Evolutionary conservation across 495 filamentous ascomycete species (phyloP).

Genomic region (Penicillium argentinense): DNA sequence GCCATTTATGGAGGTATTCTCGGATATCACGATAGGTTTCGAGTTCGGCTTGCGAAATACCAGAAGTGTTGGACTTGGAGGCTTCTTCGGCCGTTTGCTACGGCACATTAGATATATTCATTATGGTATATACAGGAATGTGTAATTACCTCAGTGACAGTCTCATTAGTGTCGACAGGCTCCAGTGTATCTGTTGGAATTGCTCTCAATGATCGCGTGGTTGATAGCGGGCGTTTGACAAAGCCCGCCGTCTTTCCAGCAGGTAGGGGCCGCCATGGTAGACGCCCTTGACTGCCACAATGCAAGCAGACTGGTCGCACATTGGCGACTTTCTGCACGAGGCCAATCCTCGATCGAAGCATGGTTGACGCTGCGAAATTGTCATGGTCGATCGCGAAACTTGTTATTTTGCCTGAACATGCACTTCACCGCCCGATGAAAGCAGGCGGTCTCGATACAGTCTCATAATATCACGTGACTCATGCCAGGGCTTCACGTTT

Average conservation of each 20-base stretch:
- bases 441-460: slow-evolving; percentile 6
- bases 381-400: slow-evolving; percentile 18
- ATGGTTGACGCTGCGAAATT: slow-evolving; percentile 17
- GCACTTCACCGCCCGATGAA: slow-evolving; percentile 1
- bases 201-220: slow-evolving; percentile 6
- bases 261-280: background rate
- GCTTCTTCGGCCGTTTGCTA: background rate
- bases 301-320: slow-evolving; percentile 5
- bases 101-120: background rate
- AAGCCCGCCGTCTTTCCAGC: background rate
- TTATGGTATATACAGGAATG: background rate
- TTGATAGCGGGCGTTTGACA: slow-evolving; percentile 11
- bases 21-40: slow-evolving; percentile 46
- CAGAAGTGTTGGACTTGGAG: slow-evolving; percentile 24
- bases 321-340: slow-evolving; percentile 17
- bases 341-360: slow-evolving; percentile 25
- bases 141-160: background rate
- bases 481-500: too few relatives aligned
- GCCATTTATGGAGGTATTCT: slow-evolving; percentile 55
- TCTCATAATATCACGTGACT: slow-evolving; percentile 3
- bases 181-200: background rate
- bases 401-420: slow-evolving; percentile 17
- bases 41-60: slow-evolving; percentile 34
- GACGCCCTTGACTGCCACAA: slow-evolving; percentile 3
- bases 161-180: background rate